A percentile compares a stretch with the other conserved stretches of the same genome.
These are phyloP conservation scores for Thraustotheca clavata DNA, from an alignment of 352 stramenopile species.

Conservation along the genomic window DNA sequence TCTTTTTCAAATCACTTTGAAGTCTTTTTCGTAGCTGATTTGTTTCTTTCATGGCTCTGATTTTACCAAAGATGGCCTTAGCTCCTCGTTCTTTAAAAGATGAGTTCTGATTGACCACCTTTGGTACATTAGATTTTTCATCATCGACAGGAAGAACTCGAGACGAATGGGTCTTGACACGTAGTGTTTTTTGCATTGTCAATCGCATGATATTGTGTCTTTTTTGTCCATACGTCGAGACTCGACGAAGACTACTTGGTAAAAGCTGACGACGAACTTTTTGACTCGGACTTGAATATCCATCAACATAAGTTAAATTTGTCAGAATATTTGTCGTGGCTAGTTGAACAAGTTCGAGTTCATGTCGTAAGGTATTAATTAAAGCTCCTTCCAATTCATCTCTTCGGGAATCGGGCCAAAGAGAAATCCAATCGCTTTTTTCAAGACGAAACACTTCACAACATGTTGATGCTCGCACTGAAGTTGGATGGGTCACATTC, in stretches of 20 bases:
- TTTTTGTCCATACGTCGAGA: conserved; percentile 7
- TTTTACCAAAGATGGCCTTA: not conserved
- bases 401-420: not conserved
- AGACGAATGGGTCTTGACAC: not conserved
- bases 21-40: not conserved
- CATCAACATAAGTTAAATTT: not conserved
- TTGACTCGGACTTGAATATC: not conserved
- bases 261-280: conserved; percentile 17
- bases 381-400: conserved; percentile 3
- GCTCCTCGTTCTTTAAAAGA: not conserved
- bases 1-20: not conserved
- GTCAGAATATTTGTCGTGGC: conserved; percentile 1
- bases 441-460: conserved; percentile 53
- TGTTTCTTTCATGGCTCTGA: not conserved
- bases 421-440: conserved; percentile 6
- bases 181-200: not conserved
- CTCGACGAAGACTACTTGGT: conserved; percentile 3
- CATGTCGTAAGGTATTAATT: not conserved
- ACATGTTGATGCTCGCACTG: conserved; percentile 50
- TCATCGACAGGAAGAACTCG: not conserved
- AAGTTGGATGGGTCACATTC: conserved; percentile 47
- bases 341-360: not conserved
- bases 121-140: not conserved
- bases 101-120: not conserved
- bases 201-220: not conserved